phyloP scores from a whole-genome alignment of 2,329 filamentous ascomycete genomes.

The Coniochaeta sp. region DNA sequence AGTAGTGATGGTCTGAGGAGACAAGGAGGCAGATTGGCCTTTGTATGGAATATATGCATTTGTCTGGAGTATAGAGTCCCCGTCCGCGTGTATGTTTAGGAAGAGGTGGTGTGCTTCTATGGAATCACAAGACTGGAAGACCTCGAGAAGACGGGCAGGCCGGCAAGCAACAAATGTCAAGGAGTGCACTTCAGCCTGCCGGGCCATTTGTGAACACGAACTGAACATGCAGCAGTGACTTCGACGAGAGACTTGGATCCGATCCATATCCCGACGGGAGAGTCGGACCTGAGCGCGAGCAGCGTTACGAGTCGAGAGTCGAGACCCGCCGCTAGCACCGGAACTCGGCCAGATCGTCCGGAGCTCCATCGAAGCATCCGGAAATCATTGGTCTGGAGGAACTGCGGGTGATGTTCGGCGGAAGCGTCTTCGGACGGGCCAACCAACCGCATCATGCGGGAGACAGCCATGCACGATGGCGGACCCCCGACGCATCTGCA shows the following conservation, averaged over 20 bases:
- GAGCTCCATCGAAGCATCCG: background rate
- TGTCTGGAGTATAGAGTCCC: background rate
- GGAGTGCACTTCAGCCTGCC: background rate
- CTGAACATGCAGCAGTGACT: background rate
- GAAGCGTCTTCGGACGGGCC: background rate
- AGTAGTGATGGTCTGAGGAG: background rate
- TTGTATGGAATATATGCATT: background rate
- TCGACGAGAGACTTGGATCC: background rate
- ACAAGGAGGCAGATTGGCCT: background rate
- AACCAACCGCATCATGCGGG: background rate
- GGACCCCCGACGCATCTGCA: no score
- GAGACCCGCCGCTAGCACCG: background rate
- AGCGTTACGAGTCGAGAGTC: background rate
- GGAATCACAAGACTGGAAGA: background rate
- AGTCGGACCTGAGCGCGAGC: background rate
- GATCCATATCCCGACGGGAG: background rate
- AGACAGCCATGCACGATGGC: background rate
- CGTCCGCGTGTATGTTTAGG: background rate
- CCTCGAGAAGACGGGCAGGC: background rate
- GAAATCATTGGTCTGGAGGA: background rate
- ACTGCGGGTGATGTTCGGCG: constrained; percentile 1
- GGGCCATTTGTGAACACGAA: background rate
- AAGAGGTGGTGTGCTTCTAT: background rate
- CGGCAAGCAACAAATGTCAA: background rate
- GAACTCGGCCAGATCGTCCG: background rate